These are phyloP conservation scores for Teunomyces gatunensis DNA, from an alignment of 805 yeast genomes.

Conservation along the genomic window DNA sequence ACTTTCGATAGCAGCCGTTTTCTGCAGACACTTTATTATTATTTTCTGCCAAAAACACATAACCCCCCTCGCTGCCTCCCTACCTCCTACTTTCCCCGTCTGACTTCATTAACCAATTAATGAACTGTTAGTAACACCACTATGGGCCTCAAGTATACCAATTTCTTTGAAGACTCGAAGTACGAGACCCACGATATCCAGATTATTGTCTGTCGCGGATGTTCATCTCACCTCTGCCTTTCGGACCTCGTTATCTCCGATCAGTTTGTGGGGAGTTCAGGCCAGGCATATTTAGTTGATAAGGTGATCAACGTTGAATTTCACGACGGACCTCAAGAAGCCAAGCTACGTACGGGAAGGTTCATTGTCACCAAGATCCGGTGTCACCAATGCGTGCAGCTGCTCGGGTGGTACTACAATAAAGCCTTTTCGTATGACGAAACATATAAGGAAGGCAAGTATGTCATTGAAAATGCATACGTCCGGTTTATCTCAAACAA, in stretches of 20 bases:
- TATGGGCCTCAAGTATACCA: conserved; percentile 42
- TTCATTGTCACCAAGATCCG: conserved; percentile 35
- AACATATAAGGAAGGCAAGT: conserved; percentile 44
- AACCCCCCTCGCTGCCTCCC: too few relatives aligned
- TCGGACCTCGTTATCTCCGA: conserved; percentile 35
- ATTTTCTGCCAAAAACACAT: neutral
- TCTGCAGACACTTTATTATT: conserved; percentile 1
- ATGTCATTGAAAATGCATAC: conserved; percentile 39
- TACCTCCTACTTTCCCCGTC: too few relatives aligned
- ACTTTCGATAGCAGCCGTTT: neutral
- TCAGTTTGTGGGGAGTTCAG: conserved; percentile 38
- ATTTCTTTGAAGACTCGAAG: conserved; percentile 35
- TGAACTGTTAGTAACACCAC: neutral
- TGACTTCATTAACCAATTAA: neutral
- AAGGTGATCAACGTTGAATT: conserved; percentile 32
- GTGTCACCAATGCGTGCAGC: conserved; percentile 38
- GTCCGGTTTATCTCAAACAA: conserved; percentile 35
- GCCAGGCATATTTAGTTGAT: conserved; percentile 42
- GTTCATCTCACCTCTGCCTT: conserved; percentile 41
- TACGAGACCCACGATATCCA: conserved; percentile 37
- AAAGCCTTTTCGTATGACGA: conserved; percentile 36
- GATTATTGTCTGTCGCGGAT: conserved; percentile 40
- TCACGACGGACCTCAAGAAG: conserved; percentile 27
- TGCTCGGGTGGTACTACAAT: conserved; percentile 42
- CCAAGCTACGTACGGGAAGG: conserved; percentile 39